Base-by-base conservation (phyloP, 1,284 basidiomycete species). In the Amylostereum areolatum region DNA sequence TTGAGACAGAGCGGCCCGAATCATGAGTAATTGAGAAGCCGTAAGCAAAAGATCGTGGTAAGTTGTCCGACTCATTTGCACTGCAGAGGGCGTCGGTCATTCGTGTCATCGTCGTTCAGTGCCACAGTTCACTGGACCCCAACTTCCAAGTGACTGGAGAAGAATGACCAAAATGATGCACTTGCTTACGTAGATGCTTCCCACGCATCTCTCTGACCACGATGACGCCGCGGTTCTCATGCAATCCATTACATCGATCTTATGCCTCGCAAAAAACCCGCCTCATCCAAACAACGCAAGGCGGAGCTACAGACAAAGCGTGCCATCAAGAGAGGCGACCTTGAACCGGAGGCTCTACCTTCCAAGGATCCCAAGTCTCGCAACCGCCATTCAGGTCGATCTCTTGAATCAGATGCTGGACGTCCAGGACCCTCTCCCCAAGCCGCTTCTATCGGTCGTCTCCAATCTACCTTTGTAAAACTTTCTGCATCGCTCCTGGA, bases 321-420 rank as follows among this genome's bases (percentile, higher is more conserved):
- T n/a, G 90, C 90, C 1, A 68, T 84, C 32, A 93, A 93, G 64
- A 81, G 90, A 33, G 90, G 88, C 18, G 87, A 91, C 56, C 62
- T 75, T 4, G 45, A 58, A 25, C 66, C 74, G 4, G 66, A 74
- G 29, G 25, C 6, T 11, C 69, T 72, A 37, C 66, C 75, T 25
- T 51, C 63, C 45, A 67, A 67, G 55, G 52, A 61, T 51, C 55
- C 64, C 52, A 47, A 59, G 46, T 45, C 35, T 33, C 48, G 54
- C 48, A 61, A 55, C 34, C 47, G 33, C 24, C 53, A 49, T 37
- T 51, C 12, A 37, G 47, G 45, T n/a, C n/a, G n/a, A 36, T 29
- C 48, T 47, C 42, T 39, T 47, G 18, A 47, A 31, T 55, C 56
- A 10, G 52, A 50, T n/a, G n/a, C n/a, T n/a, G n/a, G n/a, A n/a